A percentile compares a stretch with the other conserved stretches of the same genome.
Evolutionary conservation across 345 rosid genomes (phyloP).

Genomic region (Tarenaya hassleriana): DNA sequence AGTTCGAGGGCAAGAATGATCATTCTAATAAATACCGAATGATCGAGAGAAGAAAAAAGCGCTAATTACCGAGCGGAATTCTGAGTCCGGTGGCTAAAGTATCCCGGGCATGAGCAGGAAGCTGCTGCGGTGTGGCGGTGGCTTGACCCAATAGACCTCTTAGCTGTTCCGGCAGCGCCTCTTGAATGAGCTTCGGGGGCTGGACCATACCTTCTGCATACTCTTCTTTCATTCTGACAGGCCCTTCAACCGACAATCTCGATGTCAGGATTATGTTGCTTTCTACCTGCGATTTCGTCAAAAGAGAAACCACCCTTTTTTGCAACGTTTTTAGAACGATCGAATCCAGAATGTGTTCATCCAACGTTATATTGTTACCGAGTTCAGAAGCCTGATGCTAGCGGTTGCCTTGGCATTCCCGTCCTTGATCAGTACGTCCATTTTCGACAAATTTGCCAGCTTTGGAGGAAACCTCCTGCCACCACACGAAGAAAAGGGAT

Average conservation of each 20-base stretch:
- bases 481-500: constrained; percentile 14
- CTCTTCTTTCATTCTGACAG: constrained; percentile 86
- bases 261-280: constrained; percentile 57
- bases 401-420: constrained; percentile 55
- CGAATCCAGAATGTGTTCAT: constrained; percentile 1
- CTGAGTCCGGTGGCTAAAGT: constrained; percentile 56
- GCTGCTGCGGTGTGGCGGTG: constrained; percentile 53
- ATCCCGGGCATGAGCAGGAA: constrained; percentile 71
- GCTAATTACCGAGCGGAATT: constrained; percentile 80
- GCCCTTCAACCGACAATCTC: constrained; percentile 82
- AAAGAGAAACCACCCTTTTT: constrained; percentile 4
- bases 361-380: constrained; percentile 42
- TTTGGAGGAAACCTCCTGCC: constrained; percentile 78
- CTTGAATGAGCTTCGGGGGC: constrained; percentile 74
- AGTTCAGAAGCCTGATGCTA: constrained; percentile 54
- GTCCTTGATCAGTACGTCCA: constrained; percentile 69
- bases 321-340: not conserved
- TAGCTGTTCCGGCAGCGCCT: constrained; percentile 74
- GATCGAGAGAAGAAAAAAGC: too few species aligned
- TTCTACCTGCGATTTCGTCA: constrained; percentile 52
- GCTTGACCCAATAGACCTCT: constrained; percentile 78
- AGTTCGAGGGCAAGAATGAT: too few species aligned
- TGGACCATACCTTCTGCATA: constrained; percentile 73
- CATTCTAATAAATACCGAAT: too few species aligned
- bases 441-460: constrained; percentile 57